These are phyloP conservation scores for Stromatinia cepivora DNA, from an alignment of 2,329 filamentous ascomycete genomes.

Conservation along the genomic window DNA sequence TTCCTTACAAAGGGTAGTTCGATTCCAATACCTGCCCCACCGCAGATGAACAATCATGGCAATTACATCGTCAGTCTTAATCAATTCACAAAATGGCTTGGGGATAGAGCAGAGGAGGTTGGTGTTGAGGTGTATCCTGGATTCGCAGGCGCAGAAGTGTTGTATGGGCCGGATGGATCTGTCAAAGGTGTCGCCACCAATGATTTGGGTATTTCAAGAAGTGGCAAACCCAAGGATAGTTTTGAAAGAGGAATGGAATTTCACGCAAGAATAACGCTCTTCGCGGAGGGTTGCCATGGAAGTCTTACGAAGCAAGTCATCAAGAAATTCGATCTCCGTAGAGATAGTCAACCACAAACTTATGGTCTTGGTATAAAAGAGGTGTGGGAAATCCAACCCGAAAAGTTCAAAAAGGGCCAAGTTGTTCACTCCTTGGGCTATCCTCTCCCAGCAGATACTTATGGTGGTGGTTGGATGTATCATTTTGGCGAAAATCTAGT, in stretches of 20 bases:
- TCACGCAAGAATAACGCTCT: constrained; percentile 85
- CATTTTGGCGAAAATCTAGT: constrained; percentile 98
- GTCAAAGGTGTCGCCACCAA: constrained; percentile 96
- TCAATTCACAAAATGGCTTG: constrained; percentile 93
- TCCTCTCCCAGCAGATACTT: constrained; percentile 82
- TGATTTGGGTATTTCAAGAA: constrained; percentile 79
- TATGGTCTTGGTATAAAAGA: constrained; percentile 95
- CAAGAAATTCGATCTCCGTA: constrained; percentile 87
- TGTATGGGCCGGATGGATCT: constrained; percentile 83
- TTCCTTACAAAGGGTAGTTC: constrained; percentile 82
- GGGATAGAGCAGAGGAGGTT: constrained; percentile 91
- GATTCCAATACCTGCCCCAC: constrained; percentile 81
- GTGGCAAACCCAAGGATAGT: constrained; percentile 81
- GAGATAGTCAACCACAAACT: constrained; percentile 89
- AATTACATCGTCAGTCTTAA: constrained; percentile 98
- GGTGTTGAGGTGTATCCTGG: constrained; percentile 96
- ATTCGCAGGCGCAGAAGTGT: constrained; percentile 89
- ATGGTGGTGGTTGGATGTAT: constrained; percentile 99
- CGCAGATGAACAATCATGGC: constrained; percentile 97
- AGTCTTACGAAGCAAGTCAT: constrained; percentile 93
- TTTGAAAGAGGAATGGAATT: constrained; percentile 99
- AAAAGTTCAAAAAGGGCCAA: constrained; percentile 85
- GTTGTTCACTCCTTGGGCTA: constrained; percentile 92
- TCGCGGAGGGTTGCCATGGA: constrained; percentile 94
- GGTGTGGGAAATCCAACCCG: constrained; percentile 93